These are phyloP conservation scores for Echinosophora koreensis DNA, from an alignment of 306 rosid species.

Conservation along the genomic window DNA sequence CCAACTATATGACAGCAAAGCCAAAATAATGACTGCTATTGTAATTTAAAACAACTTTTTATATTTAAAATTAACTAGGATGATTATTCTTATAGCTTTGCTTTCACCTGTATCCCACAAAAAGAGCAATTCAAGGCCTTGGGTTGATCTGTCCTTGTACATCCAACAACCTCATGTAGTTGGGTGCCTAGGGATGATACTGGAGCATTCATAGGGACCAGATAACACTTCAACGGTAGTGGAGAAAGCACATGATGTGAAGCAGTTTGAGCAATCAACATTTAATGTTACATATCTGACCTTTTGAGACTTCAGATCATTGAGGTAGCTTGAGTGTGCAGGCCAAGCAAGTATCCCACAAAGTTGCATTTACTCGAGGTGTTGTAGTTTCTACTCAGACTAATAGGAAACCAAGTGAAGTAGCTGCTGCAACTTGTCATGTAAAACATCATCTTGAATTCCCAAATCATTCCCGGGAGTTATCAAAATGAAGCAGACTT, in stretches of 20 bases:
- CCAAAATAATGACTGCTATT: too few species aligned
- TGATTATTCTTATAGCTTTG: slow-evolving; percentile 64
- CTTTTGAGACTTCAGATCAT: too few species aligned
- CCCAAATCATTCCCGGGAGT: slow-evolving; percentile 43
- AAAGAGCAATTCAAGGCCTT: slow-evolving; percentile 45
- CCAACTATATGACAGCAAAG: neutral
- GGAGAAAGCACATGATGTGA: slow-evolving; percentile 87
- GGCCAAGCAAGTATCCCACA: too few species aligned
- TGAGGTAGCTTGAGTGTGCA: too few species aligned
- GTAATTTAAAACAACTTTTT: too few species aligned
- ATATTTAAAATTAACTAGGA: too few species aligned
- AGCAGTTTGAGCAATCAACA: too few species aligned
- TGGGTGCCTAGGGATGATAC: slow-evolving; percentile 31
- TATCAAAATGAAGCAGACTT: neutral
- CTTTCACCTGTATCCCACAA: slow-evolving; percentile 65
- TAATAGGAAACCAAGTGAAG: slow-evolving; percentile 3
- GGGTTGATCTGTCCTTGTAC: slow-evolving; percentile 80
- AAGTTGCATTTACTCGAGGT: slow-evolving; percentile 94
- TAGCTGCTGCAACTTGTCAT: slow-evolving; percentile 47
- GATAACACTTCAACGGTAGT: too few species aligned
- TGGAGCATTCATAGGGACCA: slow-evolving; percentile 77
- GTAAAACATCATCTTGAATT: slow-evolving; percentile 62
- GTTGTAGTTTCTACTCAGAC: slow-evolving; percentile 63
- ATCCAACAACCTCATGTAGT: slow-evolving; percentile 67
- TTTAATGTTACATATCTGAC: too few species aligned